A percentile compares a stretch with the other conserved stretches of the same genome.
phyloP scores from a whole-genome alignment of 257 asterid species.

The Solanum sejunctum region DNA sequence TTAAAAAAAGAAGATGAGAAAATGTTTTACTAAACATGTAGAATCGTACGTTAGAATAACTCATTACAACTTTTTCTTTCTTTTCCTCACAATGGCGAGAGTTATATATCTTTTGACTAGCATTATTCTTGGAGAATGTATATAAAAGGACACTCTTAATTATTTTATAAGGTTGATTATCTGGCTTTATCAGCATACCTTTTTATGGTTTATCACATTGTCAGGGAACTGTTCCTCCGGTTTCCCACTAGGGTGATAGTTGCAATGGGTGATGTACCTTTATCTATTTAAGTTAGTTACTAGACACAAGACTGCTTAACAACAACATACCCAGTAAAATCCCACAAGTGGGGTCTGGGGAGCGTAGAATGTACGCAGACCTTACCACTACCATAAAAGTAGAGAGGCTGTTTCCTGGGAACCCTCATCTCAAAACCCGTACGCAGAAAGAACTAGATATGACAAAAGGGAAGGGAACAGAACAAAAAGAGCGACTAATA shows the following conservation, averaged over 20 bases:
- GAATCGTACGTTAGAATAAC: neutral
- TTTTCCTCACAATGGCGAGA: neutral
- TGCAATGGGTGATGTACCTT: neutral
- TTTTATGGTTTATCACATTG: neutral
- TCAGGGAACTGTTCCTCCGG: neutral
- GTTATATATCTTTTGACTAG: neutral
- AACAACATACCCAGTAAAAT: no score
- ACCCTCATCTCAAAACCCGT: no score
- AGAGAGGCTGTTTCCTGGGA: no score
- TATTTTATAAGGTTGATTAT: neutral
- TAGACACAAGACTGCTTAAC: neutral
- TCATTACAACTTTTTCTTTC: neutral
- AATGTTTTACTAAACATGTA: neutral
- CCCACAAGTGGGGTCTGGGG: no score
- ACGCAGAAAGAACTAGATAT: no score
- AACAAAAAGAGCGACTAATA: no score
- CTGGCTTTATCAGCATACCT: neutral
- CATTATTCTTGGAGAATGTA: neutral
- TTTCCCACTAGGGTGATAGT: neutral
- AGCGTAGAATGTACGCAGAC: no score
- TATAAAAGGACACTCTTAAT: neutral
- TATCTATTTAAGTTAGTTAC: neutral
- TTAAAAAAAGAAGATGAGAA: neutral
- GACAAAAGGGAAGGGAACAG: no score
- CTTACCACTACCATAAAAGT: no score